A percentile compares a stretch with the other conserved stretches of the same genome.
Evolutionary conservation across 805 yeast genomes (phyloP).

Genomic region (Monosporozyma aerobia): DNA sequence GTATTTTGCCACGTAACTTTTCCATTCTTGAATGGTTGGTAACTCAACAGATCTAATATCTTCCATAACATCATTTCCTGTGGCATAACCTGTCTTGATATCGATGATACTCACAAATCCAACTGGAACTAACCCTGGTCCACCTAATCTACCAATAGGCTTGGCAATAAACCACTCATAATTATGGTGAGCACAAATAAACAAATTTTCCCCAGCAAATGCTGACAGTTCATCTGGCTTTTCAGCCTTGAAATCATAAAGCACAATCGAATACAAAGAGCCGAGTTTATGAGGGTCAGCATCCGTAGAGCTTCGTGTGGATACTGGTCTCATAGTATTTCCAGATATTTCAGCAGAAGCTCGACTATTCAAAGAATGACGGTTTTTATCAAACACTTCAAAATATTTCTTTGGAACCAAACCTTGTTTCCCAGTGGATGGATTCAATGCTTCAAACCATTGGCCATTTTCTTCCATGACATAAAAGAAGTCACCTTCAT

Average conservation of each 20-base stretch:
- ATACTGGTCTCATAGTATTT: neutral
- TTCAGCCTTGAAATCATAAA: conserved; percentile 77
- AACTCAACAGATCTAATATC: conserved; percentile 60
- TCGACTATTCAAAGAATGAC: conserved; percentile 28
- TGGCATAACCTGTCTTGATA: conserved; percentile 51
- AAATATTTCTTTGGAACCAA: conserved; percentile 82
- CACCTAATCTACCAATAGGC: conserved; percentile 89
- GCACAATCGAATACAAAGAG: conserved; percentile 72
- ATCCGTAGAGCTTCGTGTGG: conserved; percentile 8
- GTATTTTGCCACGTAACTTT: conserved; percentile 77
- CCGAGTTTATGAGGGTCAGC: conserved; percentile 16
- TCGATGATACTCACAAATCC: conserved; percentile 82
- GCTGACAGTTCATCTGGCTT: conserved; percentile 77
- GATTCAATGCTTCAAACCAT: conserved; percentile 87
- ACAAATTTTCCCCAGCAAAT: conserved; percentile 75
- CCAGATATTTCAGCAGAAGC: neutral
- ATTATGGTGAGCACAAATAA: conserved; percentile 92
- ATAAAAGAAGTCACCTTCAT: conserved; percentile 81
- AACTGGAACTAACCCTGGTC: conserved; percentile 94
- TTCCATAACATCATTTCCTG: conserved; percentile 44
- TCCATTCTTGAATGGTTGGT: conserved; percentile 96
- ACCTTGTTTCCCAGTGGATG: conserved; percentile 66
- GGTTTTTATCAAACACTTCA: conserved; percentile 61
- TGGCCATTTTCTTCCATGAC: conserved; percentile 57
- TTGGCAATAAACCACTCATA: conserved; percentile 98